Conservation (phyloP, 1,284 basidiomycete genomes). For the Coriolopsis trogii region DNA sequence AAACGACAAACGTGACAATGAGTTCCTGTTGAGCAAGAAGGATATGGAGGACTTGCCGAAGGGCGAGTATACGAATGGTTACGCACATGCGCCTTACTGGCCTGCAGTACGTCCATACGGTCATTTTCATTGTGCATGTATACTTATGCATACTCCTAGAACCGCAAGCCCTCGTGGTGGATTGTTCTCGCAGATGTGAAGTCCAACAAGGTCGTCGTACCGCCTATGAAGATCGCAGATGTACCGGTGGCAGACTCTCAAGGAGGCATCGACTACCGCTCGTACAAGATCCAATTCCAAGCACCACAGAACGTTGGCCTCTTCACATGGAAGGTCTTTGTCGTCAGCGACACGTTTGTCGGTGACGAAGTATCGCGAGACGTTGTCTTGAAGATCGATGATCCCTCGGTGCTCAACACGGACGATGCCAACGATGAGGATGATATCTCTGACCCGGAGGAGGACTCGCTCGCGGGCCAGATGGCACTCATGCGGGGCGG, state of each 20-base stretch:
- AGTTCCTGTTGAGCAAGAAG: slow-evolving; percentile 66
- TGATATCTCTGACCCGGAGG: slow-evolving; percentile 95
- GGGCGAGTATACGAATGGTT: slow-evolving; percentile 50
- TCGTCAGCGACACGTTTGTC: slow-evolving; percentile 88
- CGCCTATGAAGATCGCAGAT: slow-evolving; percentile 84
- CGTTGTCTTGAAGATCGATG: slow-evolving; percentile 82
- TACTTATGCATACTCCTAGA: slow-evolving; percentile 41
- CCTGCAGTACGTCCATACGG: slow-evolving; percentile 64
- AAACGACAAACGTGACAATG: slow-evolving; percentile 59
- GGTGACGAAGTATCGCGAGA: slow-evolving; percentile 80
- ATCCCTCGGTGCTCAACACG: slow-evolving; percentile 56
- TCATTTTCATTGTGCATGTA: background rate
- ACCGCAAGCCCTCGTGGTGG: slow-evolving; percentile 90
- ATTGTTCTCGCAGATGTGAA: slow-evolving; percentile 92
- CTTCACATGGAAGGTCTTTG: slow-evolving; percentile 89
- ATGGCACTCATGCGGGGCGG: slow-evolving; percentile 98
- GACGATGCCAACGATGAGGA: slow-evolving; percentile 77
- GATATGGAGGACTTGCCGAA: slow-evolving; percentile 61
- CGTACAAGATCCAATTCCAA: slow-evolving; percentile 93
- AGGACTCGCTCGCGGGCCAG: slow-evolving; percentile 94
- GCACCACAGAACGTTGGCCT: slow-evolving; percentile 85
- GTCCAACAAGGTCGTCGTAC: slow-evolving; percentile 87
- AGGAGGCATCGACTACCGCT: slow-evolving; percentile 58
- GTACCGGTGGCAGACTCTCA: slow-evolving; percentile 64
- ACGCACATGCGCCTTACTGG: slow-evolving; percentile 91